A percentile compares a stretch with the other conserved stretches of the same genome.
These are phyloP conservation scores for Saccharum hybrid DNA, from an alignment of 202 grass and related monocot species.

Conservation along the genomic window DNA sequence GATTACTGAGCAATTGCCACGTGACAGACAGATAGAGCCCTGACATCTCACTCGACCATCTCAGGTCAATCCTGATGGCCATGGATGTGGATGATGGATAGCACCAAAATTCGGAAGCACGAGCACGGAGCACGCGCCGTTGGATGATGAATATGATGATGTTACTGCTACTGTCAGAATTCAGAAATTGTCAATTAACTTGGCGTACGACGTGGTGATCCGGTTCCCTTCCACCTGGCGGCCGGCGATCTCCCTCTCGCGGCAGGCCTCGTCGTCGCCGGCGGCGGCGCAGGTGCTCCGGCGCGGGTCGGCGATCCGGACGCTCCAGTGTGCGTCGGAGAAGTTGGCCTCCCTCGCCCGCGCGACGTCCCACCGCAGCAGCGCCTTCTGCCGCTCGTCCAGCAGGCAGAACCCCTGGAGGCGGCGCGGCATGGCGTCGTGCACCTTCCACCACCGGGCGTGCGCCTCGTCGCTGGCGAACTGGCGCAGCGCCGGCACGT, in stretches of 20 bases:
- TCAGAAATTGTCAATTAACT: conserved; percentile 55
- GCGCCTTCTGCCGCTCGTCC: conserved; percentile 58
- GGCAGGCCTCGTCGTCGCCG: conserved; percentile 44
- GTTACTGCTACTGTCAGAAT: too few relatives aligned
- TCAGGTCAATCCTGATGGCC: neutral
- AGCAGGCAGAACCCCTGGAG: conserved; percentile 53
- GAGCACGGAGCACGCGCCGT: too few relatives aligned
- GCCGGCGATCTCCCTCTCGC: conserved; percentile 54
- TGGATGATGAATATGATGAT: too few relatives aligned
- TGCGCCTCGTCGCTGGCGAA: conserved; percentile 69
- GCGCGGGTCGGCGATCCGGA: conserved; percentile 57
- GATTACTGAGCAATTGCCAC: neutral
- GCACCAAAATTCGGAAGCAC: neutral
- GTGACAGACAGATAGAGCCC: neutral
- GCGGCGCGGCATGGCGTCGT: conserved; percentile 48
- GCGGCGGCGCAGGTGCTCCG: conserved; percentile 49
- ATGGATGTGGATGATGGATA: neutral
- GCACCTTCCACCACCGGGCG: conserved; percentile 64
- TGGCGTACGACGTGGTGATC: conserved; percentile 62
- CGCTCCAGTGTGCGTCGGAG: conserved; percentile 64
- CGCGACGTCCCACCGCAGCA: conserved; percentile 55
- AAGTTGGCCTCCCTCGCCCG: conserved; percentile 61
- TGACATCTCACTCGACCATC: neutral
- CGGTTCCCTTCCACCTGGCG: conserved; percentile 50
- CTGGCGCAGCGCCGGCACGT: conserved; percentile 44